Base-by-base conservation (phyloP, 768 basidiomycete species). In the Podaxis sp. region DNA sequence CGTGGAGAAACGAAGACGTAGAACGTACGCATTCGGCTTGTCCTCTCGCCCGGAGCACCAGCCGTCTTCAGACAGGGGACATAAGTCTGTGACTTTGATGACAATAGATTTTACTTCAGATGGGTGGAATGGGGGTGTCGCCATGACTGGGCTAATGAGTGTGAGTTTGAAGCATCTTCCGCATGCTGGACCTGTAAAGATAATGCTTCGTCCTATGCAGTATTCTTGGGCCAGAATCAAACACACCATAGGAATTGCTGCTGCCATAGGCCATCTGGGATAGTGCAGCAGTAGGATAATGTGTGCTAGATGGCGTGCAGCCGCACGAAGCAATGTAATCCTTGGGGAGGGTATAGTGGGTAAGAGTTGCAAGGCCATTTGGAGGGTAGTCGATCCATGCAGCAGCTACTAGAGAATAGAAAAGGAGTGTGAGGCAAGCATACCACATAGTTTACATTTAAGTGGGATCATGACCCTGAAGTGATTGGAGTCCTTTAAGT, bases 141-240 rank as follows among this genome's bases (percentile, higher is more conserved):
- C 79, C 20, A 80, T 77, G 68, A 88, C 86, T 3, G 90, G 85
- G 67, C 91, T 86, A 49, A 91, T 67, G 26, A 94, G 79, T 0
- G 90, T 89, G 62, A 94, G 74, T 55, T 87, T 87, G 74, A 94
- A 93, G 80, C 92, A 94, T 58, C 80, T 82, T 28, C 92, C 92
- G 69, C 90, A 93, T 2, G 80, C 82, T 37, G 90, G 87, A 13
- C 91, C 91, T 79, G 73, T 51, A 48, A 46, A 61, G 24, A 44
- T 5, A 56, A 52, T 0, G 8, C 0, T 12, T 26, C 8, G 13
- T 10, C 13, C 12, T 11, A 11, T 26, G 4, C 26, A 11, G 24
- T 50, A 26, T 28, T 28, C 26, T 6, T 10, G 20, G 22, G 24
- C 2, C 11, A 28, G 49, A 26, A 28, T 17, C 24, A 41, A 2